These are phyloP conservation scores for Verticillium klebahnii DNA, from an alignment of 2,329 filamentous ascomycete species.

Conservation along the genomic window DNA sequence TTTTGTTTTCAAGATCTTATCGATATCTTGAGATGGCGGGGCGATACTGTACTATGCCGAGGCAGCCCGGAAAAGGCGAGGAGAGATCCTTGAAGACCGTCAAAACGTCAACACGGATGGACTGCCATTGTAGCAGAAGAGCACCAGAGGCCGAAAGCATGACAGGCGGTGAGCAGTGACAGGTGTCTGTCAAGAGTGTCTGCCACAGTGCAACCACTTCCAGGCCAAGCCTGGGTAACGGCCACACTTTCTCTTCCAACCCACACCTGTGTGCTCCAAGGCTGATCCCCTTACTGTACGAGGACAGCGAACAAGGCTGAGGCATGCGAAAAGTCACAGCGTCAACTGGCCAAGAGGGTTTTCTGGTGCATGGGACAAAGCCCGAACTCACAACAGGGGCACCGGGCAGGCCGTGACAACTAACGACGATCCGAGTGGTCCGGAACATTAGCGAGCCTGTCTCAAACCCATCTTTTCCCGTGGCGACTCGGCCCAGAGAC, in stretches of 20 bases:
- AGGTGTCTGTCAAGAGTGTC: neutral
- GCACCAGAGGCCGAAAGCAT: neutral
- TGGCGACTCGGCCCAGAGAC: neutral
- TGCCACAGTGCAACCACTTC: no score
- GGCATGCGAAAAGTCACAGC: neutral
- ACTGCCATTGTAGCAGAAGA: neutral
- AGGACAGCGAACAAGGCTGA: neutral
- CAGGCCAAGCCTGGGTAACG: no score
- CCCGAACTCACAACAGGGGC: neutral
- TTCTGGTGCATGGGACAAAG: neutral
- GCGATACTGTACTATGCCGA: no score
- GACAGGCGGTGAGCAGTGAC: neutral
- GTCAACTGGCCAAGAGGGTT: neutral
- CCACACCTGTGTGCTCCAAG: no score
- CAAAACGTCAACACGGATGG: no score
- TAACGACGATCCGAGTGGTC: conserved; percentile 13
- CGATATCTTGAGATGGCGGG: no score
- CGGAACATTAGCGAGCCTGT: conserved; percentile 5
- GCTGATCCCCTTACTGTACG: no score
- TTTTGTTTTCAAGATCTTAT: no score
- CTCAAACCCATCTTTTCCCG: neutral
- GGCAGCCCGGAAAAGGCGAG: no score
- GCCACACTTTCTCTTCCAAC: no score
- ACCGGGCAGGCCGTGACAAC: conserved; percentile 17
- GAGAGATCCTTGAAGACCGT: no score